Evolutionary conservation across 352 stramenopile genomes (phyloP).

Genomic region (Phytophthora meadii): DNA sequence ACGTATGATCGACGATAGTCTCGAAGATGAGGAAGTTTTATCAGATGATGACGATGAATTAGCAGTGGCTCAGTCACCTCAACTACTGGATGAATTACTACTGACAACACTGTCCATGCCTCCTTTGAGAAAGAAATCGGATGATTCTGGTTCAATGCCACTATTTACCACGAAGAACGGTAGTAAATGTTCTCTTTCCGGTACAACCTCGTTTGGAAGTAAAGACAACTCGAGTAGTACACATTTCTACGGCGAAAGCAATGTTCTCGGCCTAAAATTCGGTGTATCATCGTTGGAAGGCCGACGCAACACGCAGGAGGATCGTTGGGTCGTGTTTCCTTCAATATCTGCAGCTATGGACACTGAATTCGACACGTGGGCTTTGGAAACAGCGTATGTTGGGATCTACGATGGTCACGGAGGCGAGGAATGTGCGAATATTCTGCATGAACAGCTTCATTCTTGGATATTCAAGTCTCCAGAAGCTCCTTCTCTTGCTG

Average conservation of each 20-base stretch:
- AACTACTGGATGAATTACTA: slow-evolving; percentile 75
- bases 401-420: slow-evolving; percentile 88
- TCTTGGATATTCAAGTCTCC: slow-evolving; percentile 57
- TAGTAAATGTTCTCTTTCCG: slow-evolving; percentile 3
- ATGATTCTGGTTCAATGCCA: slow-evolving; percentile 1
- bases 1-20: slow-evolving; percentile 8
- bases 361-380: slow-evolving; percentile 22
- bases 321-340: slow-evolving; percentile 70
- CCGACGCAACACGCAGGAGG: slow-evolving; percentile 77
- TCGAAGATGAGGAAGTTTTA: slow-evolving; percentile 48
- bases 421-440: slow-evolving; percentile 73
- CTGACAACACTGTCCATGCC: slow-evolving; percentile 82
- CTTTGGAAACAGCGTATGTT: slow-evolving; percentile 52
- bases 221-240: slow-evolving; percentile 31
- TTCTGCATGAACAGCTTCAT: slow-evolving; percentile 82
- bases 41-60: slow-evolving; percentile 71
- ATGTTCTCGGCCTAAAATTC: slow-evolving; percentile 32
- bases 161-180: slow-evolving; percentile 11
- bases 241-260: slow-evolving; percentile 51
- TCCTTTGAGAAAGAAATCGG: slow-evolving; percentile 43
- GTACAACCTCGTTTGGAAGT: neutral
- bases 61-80: slow-evolving; percentile 66
- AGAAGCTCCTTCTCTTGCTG: slow-evolving; percentile 31
- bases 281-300: slow-evolving; percentile 67
- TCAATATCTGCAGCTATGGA: slow-evolving; percentile 33